Evolutionary conservation across 192 early-diverging fungal species (phyloP).

Genomic region (Mortierella alpina): DNA sequence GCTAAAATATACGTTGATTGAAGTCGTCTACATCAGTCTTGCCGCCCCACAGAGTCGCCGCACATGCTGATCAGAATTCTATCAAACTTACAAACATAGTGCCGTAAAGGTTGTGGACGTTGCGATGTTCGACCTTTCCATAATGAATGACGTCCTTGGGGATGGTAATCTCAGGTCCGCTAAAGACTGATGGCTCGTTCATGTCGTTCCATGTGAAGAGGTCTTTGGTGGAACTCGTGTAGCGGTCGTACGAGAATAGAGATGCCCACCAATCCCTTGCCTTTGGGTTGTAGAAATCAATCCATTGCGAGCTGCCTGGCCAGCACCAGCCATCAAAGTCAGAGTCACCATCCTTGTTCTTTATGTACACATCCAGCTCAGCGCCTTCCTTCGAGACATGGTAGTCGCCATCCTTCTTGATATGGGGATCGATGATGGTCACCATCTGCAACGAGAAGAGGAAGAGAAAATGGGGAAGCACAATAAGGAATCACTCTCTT

Average conservation of each 20-base stretch:
- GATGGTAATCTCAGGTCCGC: slow-evolving; percentile 96
- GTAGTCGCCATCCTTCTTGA: slow-evolving; percentile 87
- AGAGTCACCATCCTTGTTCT: slow-evolving; percentile 69
- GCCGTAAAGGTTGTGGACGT: slow-evolving; percentile 95
- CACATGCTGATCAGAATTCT: too few species aligned
- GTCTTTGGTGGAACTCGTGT: slow-evolving; percentile 81
- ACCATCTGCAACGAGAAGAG: slow-evolving; percentile 74
- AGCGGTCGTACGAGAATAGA: slow-evolving; percentile 82
- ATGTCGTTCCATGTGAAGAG: slow-evolving; percentile 99
- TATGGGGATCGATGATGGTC: slow-evolving; percentile 96
- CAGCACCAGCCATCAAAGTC: slow-evolving; percentile 99
- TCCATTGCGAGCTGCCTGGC: slow-evolving; percentile 94
- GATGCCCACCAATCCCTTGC: slow-evolving; percentile 84
- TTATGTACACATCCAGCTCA: slow-evolving; percentile 80
- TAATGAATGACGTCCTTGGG: slow-evolving; percentile 92
- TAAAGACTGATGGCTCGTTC: slow-evolving; percentile 99
- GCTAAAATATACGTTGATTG: slow-evolving; percentile 54
- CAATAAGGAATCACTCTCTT: too few species aligned
- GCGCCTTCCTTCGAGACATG: slow-evolving; percentile 81
- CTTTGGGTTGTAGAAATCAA: slow-evolving; percentile 88
- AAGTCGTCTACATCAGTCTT: too few species aligned
- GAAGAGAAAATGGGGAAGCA: neutral
- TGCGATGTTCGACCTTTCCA: slow-evolving; percentile 92
- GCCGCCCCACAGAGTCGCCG: too few species aligned
- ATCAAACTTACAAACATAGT: slow-evolving; percentile 71